A percentile compares a stretch with the other conserved stretches of the same genome.
Conservation (phyloP, 345 rosid genomes). For the Aquilaria malaccensis region DNA sequence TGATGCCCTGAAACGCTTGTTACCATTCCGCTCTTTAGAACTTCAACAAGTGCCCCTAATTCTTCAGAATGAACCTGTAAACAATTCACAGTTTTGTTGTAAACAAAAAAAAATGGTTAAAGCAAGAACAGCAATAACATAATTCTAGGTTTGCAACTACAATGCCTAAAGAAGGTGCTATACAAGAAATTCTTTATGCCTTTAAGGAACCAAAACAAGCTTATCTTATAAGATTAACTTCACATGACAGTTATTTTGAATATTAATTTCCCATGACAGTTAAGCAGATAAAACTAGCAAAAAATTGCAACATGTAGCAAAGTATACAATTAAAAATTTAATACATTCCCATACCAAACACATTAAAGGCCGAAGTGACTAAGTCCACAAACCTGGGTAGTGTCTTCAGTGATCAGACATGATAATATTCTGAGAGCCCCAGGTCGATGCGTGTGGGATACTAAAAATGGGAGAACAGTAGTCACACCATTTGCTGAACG, state of each 20-base stretch:
- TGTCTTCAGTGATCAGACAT: slow-evolving; percentile 85
- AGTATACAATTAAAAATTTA: background rate
- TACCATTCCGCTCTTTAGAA: slow-evolving; percentile 91
- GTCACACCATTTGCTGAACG: slow-evolving; percentile 80
- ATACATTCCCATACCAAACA: background rate
- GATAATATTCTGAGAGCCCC: slow-evolving; percentile 82
- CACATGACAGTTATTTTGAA: background rate
- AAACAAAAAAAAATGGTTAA: background rate
- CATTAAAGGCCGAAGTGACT: slow-evolving; percentile 1
- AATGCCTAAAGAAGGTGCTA: too few species aligned
- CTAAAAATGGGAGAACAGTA: slow-evolving; percentile 75
- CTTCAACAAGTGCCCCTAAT: slow-evolving; percentile 69
- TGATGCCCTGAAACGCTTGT: slow-evolving; percentile 75
- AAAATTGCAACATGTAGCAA: too few species aligned
- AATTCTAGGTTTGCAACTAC: background rate
- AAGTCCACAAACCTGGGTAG: slow-evolving; percentile 44
- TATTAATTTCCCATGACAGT: too few species aligned
- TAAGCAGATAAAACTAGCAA: too few species aligned
- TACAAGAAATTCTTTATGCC: too few species aligned
- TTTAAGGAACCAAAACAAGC: too few species aligned
- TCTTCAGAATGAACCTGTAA: slow-evolving; percentile 79
- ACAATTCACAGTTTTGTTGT: background rate
- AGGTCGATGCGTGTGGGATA: slow-evolving; percentile 61
- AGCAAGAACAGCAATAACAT: background rate
- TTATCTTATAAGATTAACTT: too few species aligned